Conservation (phyloP, 257 asterid genomes). For the Gardenia jasminoides region DNA sequence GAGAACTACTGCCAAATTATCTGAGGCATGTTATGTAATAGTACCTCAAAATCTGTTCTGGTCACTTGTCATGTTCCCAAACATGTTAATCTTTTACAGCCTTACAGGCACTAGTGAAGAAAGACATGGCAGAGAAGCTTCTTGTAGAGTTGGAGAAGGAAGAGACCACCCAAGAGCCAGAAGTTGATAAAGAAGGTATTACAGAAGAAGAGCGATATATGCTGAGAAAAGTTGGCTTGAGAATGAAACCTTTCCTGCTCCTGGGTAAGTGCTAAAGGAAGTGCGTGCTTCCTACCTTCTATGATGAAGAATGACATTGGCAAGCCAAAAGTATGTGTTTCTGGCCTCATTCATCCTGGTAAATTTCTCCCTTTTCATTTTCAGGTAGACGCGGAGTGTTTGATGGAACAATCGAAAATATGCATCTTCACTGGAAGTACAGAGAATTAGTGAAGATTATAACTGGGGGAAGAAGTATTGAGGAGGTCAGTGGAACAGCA, state of each 20-base stretch:
- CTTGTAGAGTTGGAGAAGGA: constrained; percentile 59
- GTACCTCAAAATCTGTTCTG: constrained; percentile 19
- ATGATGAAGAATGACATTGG: background rate
- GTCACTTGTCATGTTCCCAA: constrained; percentile 17
- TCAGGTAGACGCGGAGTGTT: constrained; percentile 95
- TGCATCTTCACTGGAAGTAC: constrained; percentile 99
- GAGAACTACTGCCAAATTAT: constrained; percentile 56
- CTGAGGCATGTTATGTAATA: constrained; percentile 53
- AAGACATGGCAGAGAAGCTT: constrained; percentile 75
- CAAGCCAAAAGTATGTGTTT: background rate
- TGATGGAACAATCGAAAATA: constrained; percentile 95
- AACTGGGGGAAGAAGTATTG: constrained; percentile 56
- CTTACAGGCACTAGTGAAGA: constrained; percentile 73
- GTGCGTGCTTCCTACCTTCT: background rate
- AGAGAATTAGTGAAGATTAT: constrained; percentile 94
- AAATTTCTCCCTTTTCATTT: constrained; percentile 22
- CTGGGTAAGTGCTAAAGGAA: constrained; percentile 53
- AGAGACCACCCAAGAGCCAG: constrained; percentile 55
- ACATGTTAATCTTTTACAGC: constrained; percentile 23
- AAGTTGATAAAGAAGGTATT: constrained; percentile 84
- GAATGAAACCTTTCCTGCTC: constrained; percentile 84
- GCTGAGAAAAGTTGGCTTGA: constrained; percentile 93
- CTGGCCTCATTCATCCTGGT: background rate
- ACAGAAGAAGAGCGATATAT: constrained; percentile 94
- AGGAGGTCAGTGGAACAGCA: constrained; percentile 73